Evolutionary conservation across 345 rosid species (phyloP).

Genomic region (Xanthoceras sorbifolium): DNA sequence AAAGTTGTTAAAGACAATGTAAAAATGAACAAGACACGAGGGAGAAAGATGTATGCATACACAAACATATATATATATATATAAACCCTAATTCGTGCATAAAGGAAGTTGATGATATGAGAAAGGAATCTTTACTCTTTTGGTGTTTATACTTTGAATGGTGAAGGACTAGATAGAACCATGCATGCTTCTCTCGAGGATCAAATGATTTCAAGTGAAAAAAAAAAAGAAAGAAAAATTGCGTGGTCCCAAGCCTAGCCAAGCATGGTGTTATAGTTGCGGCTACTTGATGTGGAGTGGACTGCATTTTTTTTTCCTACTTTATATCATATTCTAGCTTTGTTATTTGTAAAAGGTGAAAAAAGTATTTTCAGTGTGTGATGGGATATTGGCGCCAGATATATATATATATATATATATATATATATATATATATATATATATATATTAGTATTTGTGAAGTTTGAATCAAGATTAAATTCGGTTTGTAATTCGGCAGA

Average conservation of each 20-base stretch:
- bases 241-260: constrained; percentile 1
- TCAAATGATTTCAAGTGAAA: not conserved
- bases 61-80: too few relatives aligned
- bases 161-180: not conserved
- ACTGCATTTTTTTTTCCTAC: not conserved
- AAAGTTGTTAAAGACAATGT: too few relatives aligned
- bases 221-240: too few relatives aligned
- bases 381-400: too few relatives aligned
- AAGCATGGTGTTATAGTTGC: not conserved
- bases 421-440: too few relatives aligned
- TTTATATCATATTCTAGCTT: not conserved
- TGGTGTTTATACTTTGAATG: not conserved
- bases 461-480: too few relatives aligned
- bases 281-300: not conserved
- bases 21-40: not conserved
- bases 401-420: too few relatives aligned
- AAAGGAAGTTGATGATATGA: not conserved
- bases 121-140: not conserved
- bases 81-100: not conserved
- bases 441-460: too few relatives aligned
- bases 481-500: too few relatives aligned
- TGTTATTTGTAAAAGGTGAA: not conserved
- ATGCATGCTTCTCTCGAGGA: not conserved
- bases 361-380: not conserved
- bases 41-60: too few relatives aligned